Evolutionary conservation across 768 basidiomycete genomes (phyloP).

Genomic region (Amanita jacksonii): DNA sequence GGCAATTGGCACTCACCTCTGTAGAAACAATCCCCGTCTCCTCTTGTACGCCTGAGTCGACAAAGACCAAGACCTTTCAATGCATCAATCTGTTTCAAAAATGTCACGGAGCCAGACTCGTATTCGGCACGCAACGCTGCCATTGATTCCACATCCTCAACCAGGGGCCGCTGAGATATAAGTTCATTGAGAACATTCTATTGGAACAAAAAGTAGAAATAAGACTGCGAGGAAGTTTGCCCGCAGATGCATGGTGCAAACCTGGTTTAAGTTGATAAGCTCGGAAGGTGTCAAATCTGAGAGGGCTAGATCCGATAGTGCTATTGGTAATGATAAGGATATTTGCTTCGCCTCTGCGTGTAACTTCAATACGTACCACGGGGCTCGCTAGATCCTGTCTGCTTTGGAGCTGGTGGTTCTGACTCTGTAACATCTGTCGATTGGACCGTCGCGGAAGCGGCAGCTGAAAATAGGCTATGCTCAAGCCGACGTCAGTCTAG

Average conservation of each 20-base stretch:
- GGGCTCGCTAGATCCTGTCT: neutral
- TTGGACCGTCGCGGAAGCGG: neutral
- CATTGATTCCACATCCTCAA: constrained; percentile 45
- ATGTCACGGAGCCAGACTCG: constrained; percentile 43
- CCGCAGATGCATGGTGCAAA: too few relatives aligned
- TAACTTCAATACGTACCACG: neutral
- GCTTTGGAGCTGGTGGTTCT: neutral
- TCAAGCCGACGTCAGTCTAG: neutral
- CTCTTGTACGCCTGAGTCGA: constrained; percentile 61
- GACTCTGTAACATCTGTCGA: neutral
- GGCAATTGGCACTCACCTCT: constrained; percentile 45
- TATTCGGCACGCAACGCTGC: constrained; percentile 56
- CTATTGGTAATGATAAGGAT: neutral
- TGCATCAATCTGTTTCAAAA: constrained; percentile 70
- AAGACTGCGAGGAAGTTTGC: neutral
- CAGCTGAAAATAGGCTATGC: neutral
- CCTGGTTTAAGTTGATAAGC: constrained; percentile 17
- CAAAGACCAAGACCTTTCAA: constrained; percentile 54
- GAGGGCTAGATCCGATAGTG: neutral
- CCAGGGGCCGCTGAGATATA: constrained; percentile 36
- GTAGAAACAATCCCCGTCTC: constrained; percentile 92
- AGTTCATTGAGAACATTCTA: constrained; percentile 22
- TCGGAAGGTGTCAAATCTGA: constrained; percentile 10
- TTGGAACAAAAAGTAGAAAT: neutral
- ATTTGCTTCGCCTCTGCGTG: neutral